Base-by-base conservation (phyloP, 257 asterid species). In the Plantago major region DNA sequence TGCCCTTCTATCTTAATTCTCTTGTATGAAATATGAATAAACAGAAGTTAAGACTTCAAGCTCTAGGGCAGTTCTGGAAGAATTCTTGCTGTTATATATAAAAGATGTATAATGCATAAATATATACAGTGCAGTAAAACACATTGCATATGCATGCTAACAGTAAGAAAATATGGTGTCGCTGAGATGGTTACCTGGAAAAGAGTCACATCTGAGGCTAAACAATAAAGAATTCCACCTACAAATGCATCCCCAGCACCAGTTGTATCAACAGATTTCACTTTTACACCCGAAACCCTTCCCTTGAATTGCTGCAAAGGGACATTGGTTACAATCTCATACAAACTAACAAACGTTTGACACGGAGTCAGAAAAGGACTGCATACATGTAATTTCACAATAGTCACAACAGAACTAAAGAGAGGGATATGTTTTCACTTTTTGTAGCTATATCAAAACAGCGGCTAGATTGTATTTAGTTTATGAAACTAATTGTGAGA, bases 221-320 rank as follows among this genome's bases (percentile, higher is more conserved):
- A 70, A 64, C 82, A 53, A 52, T 72, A 67, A 47, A 91, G 86
- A 44, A 82, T 10, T 18, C 95, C 98, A 44, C 98, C 98, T 44
- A 69, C 76, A 75, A 88, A 91, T 42, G 98, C 90, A 82, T 91
- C 98, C 47, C 98, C 98, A 18, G 98, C 98, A 22, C 98, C 98
- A 47, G 85, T 91, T 52, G 95, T 87, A 80, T 90, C 98, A 38
- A 90, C 76, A 11, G 91, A 11, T 64, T 85, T 79, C 55, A 91
- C 95, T 68, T 80, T 67, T 42, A 79, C 30, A 46, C 85, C 86
- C n/a, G 75, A 55, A 60, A 85, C 94, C 81, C 88, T 78, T 69
- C 98, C 98, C 68, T 78, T 84, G 77, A 88, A 91, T 77, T 81
- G 68, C 98, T 91, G 87, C 67, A 44, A 42, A 61, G 14, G n/a